Evolutionary conservation across 2,329 filamentous ascomycete species (phyloP).

Genomic region (Aspergillus novoparasiticus): DNA sequence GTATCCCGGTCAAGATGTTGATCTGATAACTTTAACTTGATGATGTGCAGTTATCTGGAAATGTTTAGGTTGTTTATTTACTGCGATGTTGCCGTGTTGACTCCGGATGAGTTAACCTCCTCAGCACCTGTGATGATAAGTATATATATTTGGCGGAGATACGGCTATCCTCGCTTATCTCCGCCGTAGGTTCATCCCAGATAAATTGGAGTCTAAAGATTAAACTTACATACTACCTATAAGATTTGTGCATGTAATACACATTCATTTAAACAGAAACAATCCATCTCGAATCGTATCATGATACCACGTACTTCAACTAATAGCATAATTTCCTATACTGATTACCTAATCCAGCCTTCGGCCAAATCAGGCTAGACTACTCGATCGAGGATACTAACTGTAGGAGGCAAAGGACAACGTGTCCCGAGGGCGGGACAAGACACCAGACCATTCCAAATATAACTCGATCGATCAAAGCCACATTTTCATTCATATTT

Average conservation of each 20-base stretch:
- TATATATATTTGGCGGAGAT: not conserved
- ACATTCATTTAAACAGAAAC: too few relatives aligned
- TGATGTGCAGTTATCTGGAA: not conserved
- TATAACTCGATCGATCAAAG: not conserved
- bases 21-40: not conserved
- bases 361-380: not conserved
- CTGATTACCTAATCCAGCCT: too few relatives aligned
- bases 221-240: not conserved
- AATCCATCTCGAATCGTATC: too few relatives aligned
- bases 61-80: too few relatives aligned
- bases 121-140: too few relatives aligned
- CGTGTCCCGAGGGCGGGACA: not conserved
- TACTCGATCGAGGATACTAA: not conserved
- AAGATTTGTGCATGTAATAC: not conserved
- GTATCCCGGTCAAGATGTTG: not conserved
- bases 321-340: too few relatives aligned
- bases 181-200: not conserved
- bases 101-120: too few relatives aligned
- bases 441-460: not conserved
- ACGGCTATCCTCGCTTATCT: not conserved
- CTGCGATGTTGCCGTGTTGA: not conserved
- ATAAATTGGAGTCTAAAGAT: too few relatives aligned
- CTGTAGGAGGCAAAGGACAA: not conserved
- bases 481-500: not conserved
- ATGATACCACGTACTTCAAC: too few relatives aligned